A percentile compares a stretch with the other conserved stretches of the same genome.
These are phyloP conservation scores for Tripterygium wilfordii DNA, from an alignment of 177 flowering plant species.

Conservation along the genomic window DNA sequence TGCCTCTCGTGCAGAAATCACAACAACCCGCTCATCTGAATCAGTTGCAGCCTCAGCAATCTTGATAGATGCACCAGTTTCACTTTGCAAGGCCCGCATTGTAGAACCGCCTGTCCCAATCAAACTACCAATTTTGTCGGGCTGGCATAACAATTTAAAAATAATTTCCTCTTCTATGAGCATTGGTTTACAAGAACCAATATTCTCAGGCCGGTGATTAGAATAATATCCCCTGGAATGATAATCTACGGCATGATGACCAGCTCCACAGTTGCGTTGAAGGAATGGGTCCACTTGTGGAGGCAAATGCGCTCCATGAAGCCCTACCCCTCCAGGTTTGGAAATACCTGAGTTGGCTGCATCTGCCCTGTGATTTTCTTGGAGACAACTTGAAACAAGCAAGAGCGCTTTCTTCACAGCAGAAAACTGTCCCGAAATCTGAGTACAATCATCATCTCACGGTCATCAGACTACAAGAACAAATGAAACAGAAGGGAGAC, in stretches of 20 bases:
- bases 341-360: slow-evolving; percentile 13
- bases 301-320: slow-evolving; percentile 20
- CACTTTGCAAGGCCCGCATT: slow-evolving; percentile 36
- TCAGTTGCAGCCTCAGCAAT: slow-evolving; percentile 38
- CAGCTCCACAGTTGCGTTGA: slow-evolving; percentile 27
- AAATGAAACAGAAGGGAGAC: not conserved
- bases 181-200: slow-evolving; percentile 26
- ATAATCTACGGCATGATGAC: slow-evolving; percentile 25
- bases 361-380: slow-evolving; percentile 34
- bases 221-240: slow-evolving; percentile 29
- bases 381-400: slow-evolving; percentile 45
- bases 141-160: slow-evolving; percentile 43
- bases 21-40: slow-evolving; percentile 52
- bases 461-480: not conserved
- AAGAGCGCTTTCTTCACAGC: slow-evolving; percentile 54
- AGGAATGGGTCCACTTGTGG: slow-evolving; percentile 31
- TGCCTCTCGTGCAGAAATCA: slow-evolving; percentile 60
- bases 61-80: slow-evolving; percentile 58
- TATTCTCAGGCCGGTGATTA: slow-evolving; percentile 22
- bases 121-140: slow-evolving; percentile 50
- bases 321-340: slow-evolving; percentile 14
- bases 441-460: slow-evolving; percentile 10
- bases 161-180: slow-evolving; percentile 43
- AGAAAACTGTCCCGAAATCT: slow-evolving; percentile 45
- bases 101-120: slow-evolving; percentile 62